Base-by-base conservation (phyloP, 2,329 filamentous ascomycete species). In the Fusarium duplospermum region DNA sequence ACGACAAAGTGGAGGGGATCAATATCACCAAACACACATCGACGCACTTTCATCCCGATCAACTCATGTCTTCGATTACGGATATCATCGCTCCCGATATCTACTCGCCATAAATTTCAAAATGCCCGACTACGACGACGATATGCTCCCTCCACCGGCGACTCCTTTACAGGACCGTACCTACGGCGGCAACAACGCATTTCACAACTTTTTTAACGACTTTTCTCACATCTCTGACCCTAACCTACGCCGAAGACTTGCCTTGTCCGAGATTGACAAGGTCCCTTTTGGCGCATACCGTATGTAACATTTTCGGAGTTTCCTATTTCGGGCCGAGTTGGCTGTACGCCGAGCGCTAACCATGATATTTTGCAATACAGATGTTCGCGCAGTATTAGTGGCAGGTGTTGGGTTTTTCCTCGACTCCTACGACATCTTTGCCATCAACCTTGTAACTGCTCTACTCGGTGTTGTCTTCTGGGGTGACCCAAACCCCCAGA, bases 341-440 rank as follows among this genome's bases (percentile, higher is more conserved):
- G 27, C 18, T n/a, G 24, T 16, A 24, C 9, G 13, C 27, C 11
- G 20, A 57, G 64, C 68, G 36, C 69, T 76, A 24, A 74, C 62
- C n/a, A 22, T 29, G 38, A 14, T 9, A 36, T 54, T 18, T 52
- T 8, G 6, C 60, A 3, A 27, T 52, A 18, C 52, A 86, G 83
- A 95, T 83, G 86, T 95, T 29, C 90, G 93, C 56, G 92, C 93
- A 64, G 88, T 94, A 4, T 82, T 93, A 8, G 93, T 96, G 4
- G 93, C 93, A 29, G 94, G 94, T 58, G 91, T 94, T 67, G 94
- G 94, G 61, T 96, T 96, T 86, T 94, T 96, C 80, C 92, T 94
- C 56, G 94, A 95, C 81, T 92, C 93, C 14, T 96, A 96, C 83
- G 91, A 90, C 75, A 93, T 95, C 76, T 96, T 96, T 81, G 92